Evolutionary conservation across 2,329 filamentous ascomycete genomes (phyloP).

Genomic region (Trichoderma atroviride): DNA sequence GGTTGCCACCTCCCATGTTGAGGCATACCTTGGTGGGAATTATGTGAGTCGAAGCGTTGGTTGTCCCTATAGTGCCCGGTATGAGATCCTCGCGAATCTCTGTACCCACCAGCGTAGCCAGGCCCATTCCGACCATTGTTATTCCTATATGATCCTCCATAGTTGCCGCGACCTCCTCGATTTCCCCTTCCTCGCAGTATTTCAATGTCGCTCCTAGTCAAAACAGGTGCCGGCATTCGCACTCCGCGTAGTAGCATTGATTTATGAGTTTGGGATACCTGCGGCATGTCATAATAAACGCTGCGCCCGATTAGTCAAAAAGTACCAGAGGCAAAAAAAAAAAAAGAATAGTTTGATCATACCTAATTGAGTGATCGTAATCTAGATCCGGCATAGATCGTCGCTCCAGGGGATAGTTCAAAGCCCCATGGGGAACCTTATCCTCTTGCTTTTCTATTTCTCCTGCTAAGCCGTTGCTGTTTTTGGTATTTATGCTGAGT

Average conservation of each 20-base stretch:
- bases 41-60: constrained; percentile 19
- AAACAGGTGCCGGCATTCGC: constrained; percentile 68
- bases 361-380: constrained; percentile 85
- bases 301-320: constrained; percentile 51
- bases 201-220: constrained; percentile 77
- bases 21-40: constrained; percentile 26
- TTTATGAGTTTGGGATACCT: constrained; percentile 74
- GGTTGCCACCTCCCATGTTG: constrained; percentile 11
- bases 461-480: constrained; percentile 78
- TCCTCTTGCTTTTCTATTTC: constrained; percentile 78
- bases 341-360: constrained; percentile 32
- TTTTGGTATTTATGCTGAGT: constrained; percentile 72
- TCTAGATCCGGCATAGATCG: constrained; percentile 76
- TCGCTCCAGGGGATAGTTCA: constrained; percentile 76
- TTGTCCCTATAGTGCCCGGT: constrained; percentile 28
- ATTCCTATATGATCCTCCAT: constrained; percentile 30
- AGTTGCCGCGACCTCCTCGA: constrained; percentile 45
- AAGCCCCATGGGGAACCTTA: constrained; percentile 80
- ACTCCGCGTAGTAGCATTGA: constrained; percentile 91
- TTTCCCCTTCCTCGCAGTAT: constrained; percentile 67
- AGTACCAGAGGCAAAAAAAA: not conserved
- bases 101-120: constrained; percentile 36
- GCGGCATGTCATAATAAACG: constrained; percentile 83
- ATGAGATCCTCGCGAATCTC: constrained; percentile 19
- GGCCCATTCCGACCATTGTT: constrained; percentile 32